Evolutionary conservation across 139 green algal genomes (phyloP), one percentile per base, ranked within the genome.

Genomic region (Chlorella sorokiniana): DNA sequence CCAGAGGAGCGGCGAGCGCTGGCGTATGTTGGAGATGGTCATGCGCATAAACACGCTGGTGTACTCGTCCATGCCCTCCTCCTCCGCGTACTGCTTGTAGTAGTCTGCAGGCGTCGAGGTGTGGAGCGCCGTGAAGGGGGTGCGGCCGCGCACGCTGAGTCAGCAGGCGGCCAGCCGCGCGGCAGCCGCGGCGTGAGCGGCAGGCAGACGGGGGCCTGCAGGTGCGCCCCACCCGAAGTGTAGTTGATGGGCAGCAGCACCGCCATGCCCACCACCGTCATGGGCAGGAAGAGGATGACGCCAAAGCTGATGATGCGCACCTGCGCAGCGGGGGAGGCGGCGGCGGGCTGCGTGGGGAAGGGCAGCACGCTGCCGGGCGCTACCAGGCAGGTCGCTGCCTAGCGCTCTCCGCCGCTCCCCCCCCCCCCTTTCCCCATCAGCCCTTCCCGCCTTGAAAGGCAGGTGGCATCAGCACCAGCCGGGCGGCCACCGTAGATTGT

Each of bases 271-370:
- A 78, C 7, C 1, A 92, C 44, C 8, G 87, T 88, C 41, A 92
- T 68, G 45, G 88, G 88, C 27, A 87, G 33, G 22, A 92, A 80
- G 23, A 92, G 69, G 64, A 84, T 76, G 35, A 88, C 48, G 4
- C 84, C 84, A 83, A 88, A 88, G 65, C 72, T 64, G 59, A 88
- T 65, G 68, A 85, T 81, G 33, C 83, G 76, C 14, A 85, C 54
- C 59, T 79, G 73, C 67, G 65, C 6, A 40, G 22, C 10, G 23
- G 20, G 22, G n/a, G n/a, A n/a, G n/a, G n/a, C n/a, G n/a, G n/a
- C n/a, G n/a, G n/a, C n/a, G n/a, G n/a, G n/a, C n/a, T n/a, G n/a
- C n/a, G n/a, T n/a, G n/a, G n/a, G n/a, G n/a, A n/a, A n/a, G n/a
- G n/a, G n/a, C n/a, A n/a, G n/a, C n/a, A n/a, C n/a, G n/a, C n/a